Evolutionary conservation across 805 yeast species (phyloP).

Genomic region (Hanseniaspora valbyensis): DNA sequence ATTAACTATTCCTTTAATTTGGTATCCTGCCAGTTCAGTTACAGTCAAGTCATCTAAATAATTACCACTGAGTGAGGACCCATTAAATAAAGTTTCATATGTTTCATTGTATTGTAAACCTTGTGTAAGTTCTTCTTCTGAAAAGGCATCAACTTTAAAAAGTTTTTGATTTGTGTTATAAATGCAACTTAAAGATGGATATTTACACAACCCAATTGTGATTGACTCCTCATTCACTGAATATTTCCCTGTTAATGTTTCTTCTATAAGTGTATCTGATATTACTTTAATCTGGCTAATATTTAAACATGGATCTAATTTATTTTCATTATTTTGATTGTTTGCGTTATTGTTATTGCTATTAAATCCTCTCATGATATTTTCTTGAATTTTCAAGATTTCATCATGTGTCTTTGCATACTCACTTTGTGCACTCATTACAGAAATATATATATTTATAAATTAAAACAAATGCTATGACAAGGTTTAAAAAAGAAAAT

Average conservation of each 20-base stretch:
- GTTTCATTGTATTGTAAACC: neutral
- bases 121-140: neutral
- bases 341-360: constrained; percentile 1
- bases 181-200: neutral
- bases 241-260: neutral
- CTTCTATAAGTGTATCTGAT: neutral
- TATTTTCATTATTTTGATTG: neutral
- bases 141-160: neutral
- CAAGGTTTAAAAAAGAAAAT: too few relatives aligned
- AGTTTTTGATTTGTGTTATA: constrained; percentile 5
- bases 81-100: neutral
- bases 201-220: constrained; percentile 3
- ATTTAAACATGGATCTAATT: neutral
- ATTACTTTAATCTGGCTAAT: neutral
- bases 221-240: neutral
- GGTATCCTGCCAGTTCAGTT: neutral
- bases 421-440: constrained; percentile 13
- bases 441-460: too few relatives aligned
- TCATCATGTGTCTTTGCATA: constrained; percentile 26
- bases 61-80: neutral
- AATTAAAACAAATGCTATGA: too few relatives aligned
- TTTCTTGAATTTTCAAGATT: constrained; percentile 28
- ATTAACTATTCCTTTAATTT: neutral
- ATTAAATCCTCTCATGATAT: constrained; percentile 24
- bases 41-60: neutral